Conservation (phyloP, 1,139 yeast genomes). For the Sugiyamaella grinbergsii region DNA sequence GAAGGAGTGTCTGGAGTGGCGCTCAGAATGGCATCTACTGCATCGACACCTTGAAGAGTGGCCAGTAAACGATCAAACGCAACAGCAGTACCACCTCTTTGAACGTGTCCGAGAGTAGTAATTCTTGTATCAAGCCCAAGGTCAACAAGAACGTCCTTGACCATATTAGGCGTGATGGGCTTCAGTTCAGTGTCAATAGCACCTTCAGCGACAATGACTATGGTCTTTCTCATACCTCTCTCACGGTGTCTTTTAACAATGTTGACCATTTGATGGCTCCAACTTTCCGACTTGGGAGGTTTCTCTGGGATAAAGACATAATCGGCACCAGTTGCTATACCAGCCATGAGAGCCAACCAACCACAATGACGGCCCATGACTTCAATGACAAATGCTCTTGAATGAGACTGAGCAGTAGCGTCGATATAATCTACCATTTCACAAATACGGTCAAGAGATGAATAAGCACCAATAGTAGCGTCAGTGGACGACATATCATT, state of each 20-base stretch:
- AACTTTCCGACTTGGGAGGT: conserved; percentile 64
- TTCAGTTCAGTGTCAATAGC: conserved; percentile 83
- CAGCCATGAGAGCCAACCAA: conserved; percentile 96
- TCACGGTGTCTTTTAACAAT: conserved; percentile 78
- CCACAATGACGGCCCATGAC: conserved; percentile 99
- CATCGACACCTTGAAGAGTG: conserved; percentile 96
- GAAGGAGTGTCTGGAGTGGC: conserved; percentile 90
- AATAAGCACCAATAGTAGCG: conserved; percentile 94
- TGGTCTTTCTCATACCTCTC: conserved; percentile 90
- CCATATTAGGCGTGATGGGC: conserved; percentile 78
- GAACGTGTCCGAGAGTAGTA: conserved; percentile 95
- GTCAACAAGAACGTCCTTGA: conserved; percentile 74
- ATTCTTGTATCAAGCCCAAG: conserved; percentile 92
- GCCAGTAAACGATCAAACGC: conserved; percentile 90
- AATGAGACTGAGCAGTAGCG: conserved; percentile 95
- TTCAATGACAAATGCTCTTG: conserved; percentile 96
- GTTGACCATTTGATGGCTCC: conserved; percentile 65
- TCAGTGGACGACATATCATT: conserved; percentile 97
- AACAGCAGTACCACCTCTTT: conserved; percentile 97
- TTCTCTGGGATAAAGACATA: conserved; percentile 90
- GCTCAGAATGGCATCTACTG: conserved; percentile 88
- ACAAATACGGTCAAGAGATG: conserved; percentile 90
- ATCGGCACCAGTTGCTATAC: conserved; percentile 94
- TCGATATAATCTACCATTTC: conserved; percentile 93
- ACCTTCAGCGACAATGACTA: conserved; percentile 96